Conservation (phyloP, 371 early-diverging fungal genomes). For the Paraphysoderma sedebokerense region DNA sequence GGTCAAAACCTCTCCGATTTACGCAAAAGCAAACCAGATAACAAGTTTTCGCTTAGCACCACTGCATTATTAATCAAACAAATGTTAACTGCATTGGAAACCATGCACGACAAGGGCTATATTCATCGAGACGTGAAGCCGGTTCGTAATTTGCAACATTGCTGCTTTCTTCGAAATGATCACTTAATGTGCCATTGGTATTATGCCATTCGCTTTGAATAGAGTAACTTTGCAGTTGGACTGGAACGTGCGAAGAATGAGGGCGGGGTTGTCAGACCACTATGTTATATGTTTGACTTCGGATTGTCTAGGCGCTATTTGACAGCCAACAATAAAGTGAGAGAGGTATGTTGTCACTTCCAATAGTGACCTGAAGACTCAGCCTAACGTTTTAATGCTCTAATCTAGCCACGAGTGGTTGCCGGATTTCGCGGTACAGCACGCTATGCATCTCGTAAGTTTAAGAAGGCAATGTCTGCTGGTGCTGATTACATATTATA, state of each 20-base stretch:
- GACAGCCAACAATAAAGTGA: constrained; percentile 7
- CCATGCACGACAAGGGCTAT: constrained; percentile 28
- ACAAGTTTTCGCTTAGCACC: constrained; percentile 27
- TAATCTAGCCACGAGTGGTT: constrained; percentile 16
- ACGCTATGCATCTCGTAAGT: constrained; percentile 39
- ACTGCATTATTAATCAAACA: constrained; percentile 31
- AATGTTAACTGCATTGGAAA: constrained; percentile 29
- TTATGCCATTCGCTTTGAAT: too few species aligned
- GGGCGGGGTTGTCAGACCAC: constrained; percentile 1
- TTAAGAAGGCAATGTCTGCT: constrained; percentile 23
- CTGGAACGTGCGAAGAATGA: not conserved
- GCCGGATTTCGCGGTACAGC: constrained; percentile 52
- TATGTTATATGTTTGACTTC: constrained; percentile 25
- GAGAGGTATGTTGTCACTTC: constrained; percentile 11
- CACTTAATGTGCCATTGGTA: too few species aligned
- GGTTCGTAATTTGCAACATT: too few species aligned
- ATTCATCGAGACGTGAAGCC: constrained; percentile 57
- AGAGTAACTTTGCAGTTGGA: constrained; percentile 27
- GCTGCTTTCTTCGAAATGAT: too few species aligned
- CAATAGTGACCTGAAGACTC: not conserved
- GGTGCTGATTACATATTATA: not conserved
- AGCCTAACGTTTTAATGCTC: constrained; percentile 1
- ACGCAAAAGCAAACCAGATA: constrained; percentile 11
- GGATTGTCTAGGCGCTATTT: constrained; percentile 21
- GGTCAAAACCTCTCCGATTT: constrained; percentile 40